Evolutionary conservation across 768 basidiomycete species (phyloP).

Genomic region (Holtermannia corniformis): DNA sequence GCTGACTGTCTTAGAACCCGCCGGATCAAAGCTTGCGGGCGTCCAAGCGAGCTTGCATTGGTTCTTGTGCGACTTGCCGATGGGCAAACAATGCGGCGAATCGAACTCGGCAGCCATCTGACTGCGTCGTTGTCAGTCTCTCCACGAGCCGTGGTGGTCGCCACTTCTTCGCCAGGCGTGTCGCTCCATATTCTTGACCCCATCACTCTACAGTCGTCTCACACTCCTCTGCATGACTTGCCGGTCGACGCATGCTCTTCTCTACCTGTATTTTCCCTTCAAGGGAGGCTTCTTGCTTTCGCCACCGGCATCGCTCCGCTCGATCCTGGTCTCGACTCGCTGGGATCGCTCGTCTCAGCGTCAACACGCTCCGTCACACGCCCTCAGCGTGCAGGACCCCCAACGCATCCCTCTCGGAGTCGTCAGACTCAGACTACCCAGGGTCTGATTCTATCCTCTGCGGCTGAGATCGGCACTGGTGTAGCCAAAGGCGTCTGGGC

Average conservation of each 20-base stretch:
- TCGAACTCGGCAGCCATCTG: conserved; percentile 10
- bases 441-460: too few relatives aligned
- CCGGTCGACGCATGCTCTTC: conserved; percentile 5
- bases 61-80: conserved; percentile 12
- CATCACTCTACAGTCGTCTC: conserved; percentile 4
- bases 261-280: conserved; percentile 16
- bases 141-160: conserved; percentile 10
- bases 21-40: too few relatives aligned
- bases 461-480: conserved; percentile 27
- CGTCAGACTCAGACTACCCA: conserved; percentile 6
- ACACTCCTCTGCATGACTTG: conserved; percentile 1
- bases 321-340: conserved; percentile 14
- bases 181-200: conserved; percentile 16
- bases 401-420: not conserved
- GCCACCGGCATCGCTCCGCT: conserved; percentile 15
- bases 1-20: too few relatives aligned
- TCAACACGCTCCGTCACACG: not conserved
- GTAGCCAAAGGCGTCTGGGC: conserved; percentile 36
- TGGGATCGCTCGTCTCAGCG: conserved; percentile 24
- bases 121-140: conserved; percentile 6
- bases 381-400: not conserved
- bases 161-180: conserved; percentile 13
- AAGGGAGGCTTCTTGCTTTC: conserved; percentile 21
- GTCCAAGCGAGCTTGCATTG: conserved; percentile 7
- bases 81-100: conserved; percentile 12